Conservation (phyloP, 106 monocot species). For the Allium fistulosum region DNA sequence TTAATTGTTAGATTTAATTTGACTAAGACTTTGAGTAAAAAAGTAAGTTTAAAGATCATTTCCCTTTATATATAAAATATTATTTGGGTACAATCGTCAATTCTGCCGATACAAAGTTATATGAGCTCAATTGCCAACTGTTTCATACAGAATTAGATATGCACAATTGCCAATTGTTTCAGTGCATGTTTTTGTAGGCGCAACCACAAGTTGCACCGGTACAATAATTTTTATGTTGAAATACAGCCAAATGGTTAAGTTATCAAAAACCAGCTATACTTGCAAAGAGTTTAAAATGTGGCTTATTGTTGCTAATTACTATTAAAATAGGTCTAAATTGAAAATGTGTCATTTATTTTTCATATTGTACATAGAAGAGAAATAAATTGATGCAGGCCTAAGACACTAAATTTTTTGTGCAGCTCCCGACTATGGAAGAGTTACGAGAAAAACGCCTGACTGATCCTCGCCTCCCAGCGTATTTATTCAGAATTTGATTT, state of each 20-base stretch:
- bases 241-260: not conserved
- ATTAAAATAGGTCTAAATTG: not conserved
- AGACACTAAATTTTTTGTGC: constrained; percentile 14
- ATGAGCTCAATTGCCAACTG: not conserved
- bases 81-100: too few species aligned
- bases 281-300: not conserved
- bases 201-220: not conserved
- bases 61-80: too few species aligned
- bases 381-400: not conserved
- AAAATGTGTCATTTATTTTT: too few species aligned
- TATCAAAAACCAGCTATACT: not conserved
- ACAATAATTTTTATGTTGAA: not conserved
- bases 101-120: not conserved
- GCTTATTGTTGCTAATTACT: not conserved
- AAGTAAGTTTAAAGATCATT: too few species aligned
- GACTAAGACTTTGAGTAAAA: too few species aligned
- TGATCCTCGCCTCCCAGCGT: constrained; percentile 93
- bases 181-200: too few species aligned
- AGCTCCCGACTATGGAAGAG: constrained; percentile 86
- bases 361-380: too few species aligned
- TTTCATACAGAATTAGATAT: too few species aligned
- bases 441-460: constrained; percentile 62
- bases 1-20: too few species aligned
- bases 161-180: too few species aligned
- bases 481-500: constrained; percentile 5